Evolutionary conservation across 2,329 filamentous ascomycete genomes (phyloP).

Genomic region (Diplocarpon mali): DNA sequence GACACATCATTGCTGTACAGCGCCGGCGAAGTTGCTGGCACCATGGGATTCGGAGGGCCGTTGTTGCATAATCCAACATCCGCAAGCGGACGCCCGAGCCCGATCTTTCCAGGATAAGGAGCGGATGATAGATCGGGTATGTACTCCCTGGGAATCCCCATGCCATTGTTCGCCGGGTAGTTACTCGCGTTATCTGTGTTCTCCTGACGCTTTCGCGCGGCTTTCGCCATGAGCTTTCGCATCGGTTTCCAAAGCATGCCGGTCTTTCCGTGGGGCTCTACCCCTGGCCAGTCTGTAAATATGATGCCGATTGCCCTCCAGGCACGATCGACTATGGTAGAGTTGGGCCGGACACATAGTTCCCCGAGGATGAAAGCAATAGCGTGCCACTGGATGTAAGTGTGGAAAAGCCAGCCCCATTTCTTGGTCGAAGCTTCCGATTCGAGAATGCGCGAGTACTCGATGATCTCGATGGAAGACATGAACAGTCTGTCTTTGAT

Average conservation of each 20-base stretch:
- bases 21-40: neutral
- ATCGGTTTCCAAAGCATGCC: constrained; percentile 54
- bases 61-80: neutral
- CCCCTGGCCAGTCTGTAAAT: constrained; percentile 20
- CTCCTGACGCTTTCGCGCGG: constrained; percentile 39
- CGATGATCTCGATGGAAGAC: constrained; percentile 31
- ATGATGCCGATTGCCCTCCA: constrained; percentile 31
- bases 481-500: constrained; percentile 29
- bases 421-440: constrained; percentile 29
- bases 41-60: neutral
- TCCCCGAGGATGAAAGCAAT: constrained; percentile 34
- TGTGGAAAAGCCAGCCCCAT: constrained; percentile 32
- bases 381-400: constrained; percentile 35
- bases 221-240: constrained; percentile 47
- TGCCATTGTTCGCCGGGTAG: neutral
- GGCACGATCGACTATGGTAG: constrained; percentile 30
- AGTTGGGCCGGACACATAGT: constrained; percentile 28
- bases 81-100: constrained; percentile 4
- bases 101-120: constrained; percentile 7
- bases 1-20: neutral
- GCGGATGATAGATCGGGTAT: constrained; percentile 6
- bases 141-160: constrained; percentile 7
- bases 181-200: constrained; percentile 29
- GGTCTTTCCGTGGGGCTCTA: constrained; percentile 30
- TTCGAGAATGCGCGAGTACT: constrained; percentile 31